Evolutionary conservation across 441 rosid genomes (phyloP), one percentile per base, ranked within the genome.

Genomic region (Pelargonium fulgidum): DNA sequence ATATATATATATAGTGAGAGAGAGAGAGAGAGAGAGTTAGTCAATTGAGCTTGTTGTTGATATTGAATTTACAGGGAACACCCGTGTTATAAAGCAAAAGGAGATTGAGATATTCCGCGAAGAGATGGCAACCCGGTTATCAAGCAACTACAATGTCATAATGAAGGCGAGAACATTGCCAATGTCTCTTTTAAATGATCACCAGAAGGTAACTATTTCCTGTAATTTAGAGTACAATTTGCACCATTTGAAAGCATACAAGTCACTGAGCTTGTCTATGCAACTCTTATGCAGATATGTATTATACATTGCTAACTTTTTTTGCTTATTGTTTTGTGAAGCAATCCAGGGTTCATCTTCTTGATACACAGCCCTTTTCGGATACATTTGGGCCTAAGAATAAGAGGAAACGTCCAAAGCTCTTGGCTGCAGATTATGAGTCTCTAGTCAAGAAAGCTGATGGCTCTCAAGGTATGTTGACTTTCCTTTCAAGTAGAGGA

Each of bases 341-440:
- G 99, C 91, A 90, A 87, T 80, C 90, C 4, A 89, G 96, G 83
- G 96, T 90, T 68, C 97, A 87, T 76, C 90, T 94, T 44, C 93
- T 94, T 5, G 92, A 86, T 50, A 89, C 84, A 5, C 88, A 87
- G 78, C 90, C 99, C 5, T 94, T 94, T 78, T 76, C 65, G 78
- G 95, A 91, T 89, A 89, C 96, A 36, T 94, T 94, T 80, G 97
- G 99, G 26, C 90, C 84, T 16, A 86, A 82, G 68, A 81, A 77
- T 19, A 91, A 90, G 81, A 88, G 97, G 87, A 87, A 83, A 75
- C 83, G 97, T 0, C 97, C 99, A 0, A 89, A 76, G 84, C 92
- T 90, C 54, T 70, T 87, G 70, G 97, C 97, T 64, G 64, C 91
- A 66, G 92, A 89, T 85, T 94, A 91, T 3, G 96, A 88, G 68